phyloP scores from a whole-genome alignment of 345 rosid species.

The Psidium guajava region DNA sequence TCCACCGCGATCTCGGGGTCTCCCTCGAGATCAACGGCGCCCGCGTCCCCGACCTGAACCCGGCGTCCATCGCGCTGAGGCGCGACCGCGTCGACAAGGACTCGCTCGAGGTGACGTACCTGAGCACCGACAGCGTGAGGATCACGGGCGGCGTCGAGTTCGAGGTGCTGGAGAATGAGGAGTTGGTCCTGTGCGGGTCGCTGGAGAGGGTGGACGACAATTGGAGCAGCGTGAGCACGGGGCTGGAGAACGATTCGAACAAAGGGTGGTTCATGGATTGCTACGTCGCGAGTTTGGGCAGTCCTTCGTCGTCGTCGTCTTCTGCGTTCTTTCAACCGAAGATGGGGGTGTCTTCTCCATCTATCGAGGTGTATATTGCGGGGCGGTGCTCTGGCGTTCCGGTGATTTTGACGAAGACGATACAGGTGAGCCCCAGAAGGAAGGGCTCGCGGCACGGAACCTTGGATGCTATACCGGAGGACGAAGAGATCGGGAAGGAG shows the following conservation, averaged over 20 bases:
- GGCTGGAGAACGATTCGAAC: slow-evolving; percentile 24
- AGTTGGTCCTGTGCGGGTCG: slow-evolving; percentile 64
- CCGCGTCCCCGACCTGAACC: slow-evolving; percentile 48
- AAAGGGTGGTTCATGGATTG: slow-evolving; percentile 85
- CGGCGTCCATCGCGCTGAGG: slow-evolving; percentile 48
- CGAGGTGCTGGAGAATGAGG: slow-evolving; percentile 54
- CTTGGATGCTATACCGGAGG: slow-evolving; percentile 84
- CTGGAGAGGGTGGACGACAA: slow-evolving; percentile 63
- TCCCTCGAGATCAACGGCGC: slow-evolving; percentile 81
- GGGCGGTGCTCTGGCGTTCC: slow-evolving; percentile 85
- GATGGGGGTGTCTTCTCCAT: slow-evolving; percentile 53
- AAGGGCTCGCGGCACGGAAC: slow-evolving; percentile 37
- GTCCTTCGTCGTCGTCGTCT: slow-evolving; percentile 29
- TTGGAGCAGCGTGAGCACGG: slow-evolving; percentile 31
- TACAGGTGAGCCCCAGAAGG: slow-evolving; percentile 58
- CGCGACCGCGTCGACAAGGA: slow-evolving; percentile 70
- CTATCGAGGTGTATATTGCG: slow-evolving; percentile 77
- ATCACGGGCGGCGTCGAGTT: slow-evolving; percentile 70
- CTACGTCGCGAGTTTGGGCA: slow-evolving; percentile 30
- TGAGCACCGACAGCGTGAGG: slow-evolving; percentile 75
- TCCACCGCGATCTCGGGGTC: slow-evolving; percentile 59
- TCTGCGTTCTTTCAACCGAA: slow-evolving; percentile 41
- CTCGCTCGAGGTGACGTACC: slow-evolving; percentile 71
- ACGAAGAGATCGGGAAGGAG: slow-evolving; percentile 59
- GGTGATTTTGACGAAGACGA: slow-evolving; percentile 74